A percentile compares a stretch with the other conserved stretches of the same genome.
Conservation (phyloP, 2,329 filamentous ascomycete genomes). For the Cryphonectria carpinicola region DNA sequence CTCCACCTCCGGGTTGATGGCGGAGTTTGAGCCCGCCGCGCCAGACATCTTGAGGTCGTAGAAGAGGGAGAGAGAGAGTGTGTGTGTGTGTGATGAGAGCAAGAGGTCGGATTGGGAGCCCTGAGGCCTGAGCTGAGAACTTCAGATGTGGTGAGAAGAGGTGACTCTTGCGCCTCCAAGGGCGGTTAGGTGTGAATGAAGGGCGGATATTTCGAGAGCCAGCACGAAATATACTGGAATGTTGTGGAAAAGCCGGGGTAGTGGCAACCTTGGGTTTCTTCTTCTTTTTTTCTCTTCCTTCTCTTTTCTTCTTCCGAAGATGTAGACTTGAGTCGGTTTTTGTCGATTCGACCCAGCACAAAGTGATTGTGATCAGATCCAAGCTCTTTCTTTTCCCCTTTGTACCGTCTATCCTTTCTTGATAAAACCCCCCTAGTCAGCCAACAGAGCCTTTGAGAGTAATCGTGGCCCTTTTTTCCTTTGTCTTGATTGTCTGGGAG, state of each 20-base stretch:
- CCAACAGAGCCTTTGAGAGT: not conserved
- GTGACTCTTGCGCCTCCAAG: not conserved
- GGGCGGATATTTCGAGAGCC: slow-evolving; percentile 27
- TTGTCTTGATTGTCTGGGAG: not conserved
- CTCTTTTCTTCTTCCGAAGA: too few relatives aligned
- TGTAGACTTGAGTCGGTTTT: not conserved
- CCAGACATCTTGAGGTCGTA: slow-evolving; percentile 25
- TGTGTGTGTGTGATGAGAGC: not conserved
- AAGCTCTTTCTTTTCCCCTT: slow-evolving; percentile 14
- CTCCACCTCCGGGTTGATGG: slow-evolving; percentile 43
- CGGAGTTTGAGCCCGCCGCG: slow-evolving; percentile 33
- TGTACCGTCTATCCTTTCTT: slow-evolving; percentile 14
- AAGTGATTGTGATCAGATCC: slow-evolving; percentile 19
- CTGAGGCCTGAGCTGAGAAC: not conserved
- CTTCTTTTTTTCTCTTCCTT: not conserved
- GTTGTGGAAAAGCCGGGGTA: slow-evolving; percentile 12
- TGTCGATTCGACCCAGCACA: slow-evolving; percentile 10
- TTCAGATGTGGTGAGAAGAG: not conserved
- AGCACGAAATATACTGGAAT: slow-evolving; percentile 28
- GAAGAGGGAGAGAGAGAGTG: not conserved
- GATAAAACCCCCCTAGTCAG: not conserved
- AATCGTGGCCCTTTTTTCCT: not conserved
- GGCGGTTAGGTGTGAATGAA: slow-evolving; percentile 14
- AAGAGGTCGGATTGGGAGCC: not conserved
- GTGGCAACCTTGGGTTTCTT: not conserved